Evolutionary conservation across 139 green algal species (phyloP).

Genomic region (Tetraselmis striata): DNA sequence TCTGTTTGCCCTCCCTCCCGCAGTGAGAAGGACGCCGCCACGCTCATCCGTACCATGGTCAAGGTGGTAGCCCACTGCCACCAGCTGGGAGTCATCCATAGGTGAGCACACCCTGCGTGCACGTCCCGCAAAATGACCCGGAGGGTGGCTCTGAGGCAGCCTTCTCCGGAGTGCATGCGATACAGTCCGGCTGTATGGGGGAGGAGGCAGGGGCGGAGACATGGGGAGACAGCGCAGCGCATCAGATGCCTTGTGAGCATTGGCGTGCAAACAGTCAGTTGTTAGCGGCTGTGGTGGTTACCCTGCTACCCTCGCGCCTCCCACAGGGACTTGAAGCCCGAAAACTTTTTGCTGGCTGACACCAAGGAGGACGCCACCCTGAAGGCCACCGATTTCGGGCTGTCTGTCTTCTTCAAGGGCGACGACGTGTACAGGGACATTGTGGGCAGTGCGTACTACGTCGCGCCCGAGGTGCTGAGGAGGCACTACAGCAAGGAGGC

Average conservation of each 20-base stretch:
- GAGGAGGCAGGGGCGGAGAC: background rate
- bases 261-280: no score
- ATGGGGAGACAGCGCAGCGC: background rate
- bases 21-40: slow-evolving; percentile 75
- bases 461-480: slow-evolving; percentile 41
- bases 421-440: slow-evolving; percentile 36
- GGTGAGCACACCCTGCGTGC: no score
- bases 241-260: background rate
- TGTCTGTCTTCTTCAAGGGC: slow-evolving; percentile 35
- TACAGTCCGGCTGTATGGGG: background rate
- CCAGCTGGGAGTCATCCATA: slow-evolving; percentile 89
- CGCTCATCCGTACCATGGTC: slow-evolving; percentile 81
- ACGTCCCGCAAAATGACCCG: no score
- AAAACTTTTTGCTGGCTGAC: slow-evolving; percentile 49
- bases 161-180: background rate
- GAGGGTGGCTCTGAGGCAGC: background rate
- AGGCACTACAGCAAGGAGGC: slow-evolving; percentile 35
- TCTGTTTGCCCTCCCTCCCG: slow-evolving; percentile 5
- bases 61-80: slow-evolving; percentile 86
- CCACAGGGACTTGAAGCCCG: slow-evolving; percentile 50
- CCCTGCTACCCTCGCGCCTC: background rate
- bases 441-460: slow-evolving; percentile 47
- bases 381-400: slow-evolving; percentile 43
- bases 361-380: slow-evolving; percentile 30
- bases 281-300: background rate